Evolutionary conservation across 306 rosid genomes (phyloP).

Genomic region (Erythrophleum fordii): DNA sequence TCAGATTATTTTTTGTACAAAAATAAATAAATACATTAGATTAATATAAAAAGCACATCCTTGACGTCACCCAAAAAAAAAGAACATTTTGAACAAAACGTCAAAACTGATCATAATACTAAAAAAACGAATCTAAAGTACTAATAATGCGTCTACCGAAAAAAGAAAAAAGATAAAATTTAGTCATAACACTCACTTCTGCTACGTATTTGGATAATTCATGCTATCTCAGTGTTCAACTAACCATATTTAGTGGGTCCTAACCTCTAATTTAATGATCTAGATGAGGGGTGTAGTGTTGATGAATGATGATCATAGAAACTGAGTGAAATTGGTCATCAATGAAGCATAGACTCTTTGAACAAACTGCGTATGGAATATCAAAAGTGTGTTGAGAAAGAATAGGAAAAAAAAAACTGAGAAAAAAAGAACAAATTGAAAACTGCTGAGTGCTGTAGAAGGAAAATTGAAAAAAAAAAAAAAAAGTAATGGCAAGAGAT

Average conservation of each 20-base stretch:
- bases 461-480: background rate
- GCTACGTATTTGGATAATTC: constrained; percentile 33
- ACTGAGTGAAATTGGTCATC: constrained; percentile 29
- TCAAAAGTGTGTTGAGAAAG: background rate
- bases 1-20: background rate
- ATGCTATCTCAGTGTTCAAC: constrained; percentile 46
- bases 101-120: no score
- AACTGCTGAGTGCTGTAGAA: constrained; percentile 7
- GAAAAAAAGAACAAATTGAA: background rate
- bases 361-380: constrained; percentile 3
- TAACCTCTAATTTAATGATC: constrained; percentile 26
- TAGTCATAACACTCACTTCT: constrained; percentile 11
- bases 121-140: background rate
- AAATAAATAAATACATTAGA: background rate
- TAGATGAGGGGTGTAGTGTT: constrained; percentile 41
- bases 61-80: no score
- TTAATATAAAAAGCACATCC: no score
- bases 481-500: background rate
- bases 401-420: background rate
- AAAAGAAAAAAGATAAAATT: background rate
- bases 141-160: background rate
- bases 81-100: no score
- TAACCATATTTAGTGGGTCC: constrained; percentile 61
- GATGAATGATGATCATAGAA: constrained; percentile 28
- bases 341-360: constrained; percentile 23